phyloP scores from a whole-genome alignment of 2,329 filamentous ascomycete genomes.

The Chaetomiaceae sp. region DNA sequence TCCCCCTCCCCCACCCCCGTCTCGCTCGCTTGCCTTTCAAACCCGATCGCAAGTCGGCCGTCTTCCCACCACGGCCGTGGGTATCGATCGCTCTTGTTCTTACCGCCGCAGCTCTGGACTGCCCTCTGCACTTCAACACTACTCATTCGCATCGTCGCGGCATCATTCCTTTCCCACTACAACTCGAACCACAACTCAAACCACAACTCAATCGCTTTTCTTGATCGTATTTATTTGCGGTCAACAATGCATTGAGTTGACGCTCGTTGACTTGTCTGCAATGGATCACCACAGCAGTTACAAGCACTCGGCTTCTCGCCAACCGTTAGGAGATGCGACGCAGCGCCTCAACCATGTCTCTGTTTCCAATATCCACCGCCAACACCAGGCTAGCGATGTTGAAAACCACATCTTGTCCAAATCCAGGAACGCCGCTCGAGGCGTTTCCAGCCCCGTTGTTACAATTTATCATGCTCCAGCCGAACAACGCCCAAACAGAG shows the following conservation, averaged over 20 bases:
- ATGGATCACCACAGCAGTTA: constrained; percentile 27
- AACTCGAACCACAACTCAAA: neutral
- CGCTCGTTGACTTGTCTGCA: neutral
- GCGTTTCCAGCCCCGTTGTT: constrained; percentile 14
- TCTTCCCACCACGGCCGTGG: neutral
- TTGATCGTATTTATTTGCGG: neutral
- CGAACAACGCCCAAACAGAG: constrained; percentile 4
- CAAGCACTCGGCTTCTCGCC: constrained; percentile 22
- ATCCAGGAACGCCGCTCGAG: constrained; percentile 15
- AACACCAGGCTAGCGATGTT: constrained; percentile 12
- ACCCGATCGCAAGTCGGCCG: neutral
- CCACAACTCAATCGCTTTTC: neutral
- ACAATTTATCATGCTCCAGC: neutral
- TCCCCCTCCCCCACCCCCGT: neutral
- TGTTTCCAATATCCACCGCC: constrained; percentile 16
- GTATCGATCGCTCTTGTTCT: constrained; percentile 6
- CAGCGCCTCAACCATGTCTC: constrained; percentile 28
- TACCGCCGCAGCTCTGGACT: neutral
- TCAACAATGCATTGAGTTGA: constrained; percentile 10
- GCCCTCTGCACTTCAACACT: neutral
- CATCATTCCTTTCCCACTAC: neutral
- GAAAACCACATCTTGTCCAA: constrained; percentile 15
- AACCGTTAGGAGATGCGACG: constrained; percentile 31
- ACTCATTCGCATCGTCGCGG: neutral
- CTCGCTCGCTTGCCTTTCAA: neutral